These are phyloP conservation scores for Ustilago hordei DNA, from an alignment of 1,284 basidiomycete genomes.

Conservation along the genomic window DNA sequence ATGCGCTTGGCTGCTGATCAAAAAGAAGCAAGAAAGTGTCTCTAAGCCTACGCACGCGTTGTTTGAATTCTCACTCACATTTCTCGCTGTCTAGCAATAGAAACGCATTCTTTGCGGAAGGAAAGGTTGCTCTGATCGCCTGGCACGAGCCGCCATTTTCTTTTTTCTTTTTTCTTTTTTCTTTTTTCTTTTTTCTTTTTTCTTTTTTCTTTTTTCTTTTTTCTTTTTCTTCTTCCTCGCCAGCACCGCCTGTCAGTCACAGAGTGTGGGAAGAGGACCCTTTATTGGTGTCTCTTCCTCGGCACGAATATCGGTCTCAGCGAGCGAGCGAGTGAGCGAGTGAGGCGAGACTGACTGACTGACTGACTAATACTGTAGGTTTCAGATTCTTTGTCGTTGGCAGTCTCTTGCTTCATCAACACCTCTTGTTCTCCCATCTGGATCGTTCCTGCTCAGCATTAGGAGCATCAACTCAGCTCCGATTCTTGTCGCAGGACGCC, in stretches of 20 bases:
- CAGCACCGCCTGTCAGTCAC: background rate
- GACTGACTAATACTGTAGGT: background rate
- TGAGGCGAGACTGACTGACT: background rate
- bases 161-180: background rate
- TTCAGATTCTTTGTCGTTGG: constrained; percentile 5
- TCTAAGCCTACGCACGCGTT: background rate
- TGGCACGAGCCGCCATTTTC: constrained; percentile 4
- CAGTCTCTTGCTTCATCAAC: background rate
- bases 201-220: background rate
- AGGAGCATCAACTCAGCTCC: constrained; percentile 9
- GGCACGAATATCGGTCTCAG: constrained; percentile 8
- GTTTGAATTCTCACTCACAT: background rate
- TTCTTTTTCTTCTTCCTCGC: no score
- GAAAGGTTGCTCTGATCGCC: background rate
- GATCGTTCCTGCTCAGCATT: constrained; percentile 33
- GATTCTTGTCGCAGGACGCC: constrained; percentile 36
- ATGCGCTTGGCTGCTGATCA: background rate
- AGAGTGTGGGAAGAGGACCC: constrained; percentile 7
- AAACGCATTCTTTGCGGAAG: background rate
- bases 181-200: no score
- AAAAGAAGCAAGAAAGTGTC: background rate
- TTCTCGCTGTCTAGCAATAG: background rate
- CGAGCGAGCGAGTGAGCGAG: background rate
- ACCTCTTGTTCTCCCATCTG: constrained; percentile 13
- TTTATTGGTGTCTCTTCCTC: constrained; percentile 11